Conservation (phyloP, 129 eudicot genomes). For the Pulicaria dysenterica region DNA sequence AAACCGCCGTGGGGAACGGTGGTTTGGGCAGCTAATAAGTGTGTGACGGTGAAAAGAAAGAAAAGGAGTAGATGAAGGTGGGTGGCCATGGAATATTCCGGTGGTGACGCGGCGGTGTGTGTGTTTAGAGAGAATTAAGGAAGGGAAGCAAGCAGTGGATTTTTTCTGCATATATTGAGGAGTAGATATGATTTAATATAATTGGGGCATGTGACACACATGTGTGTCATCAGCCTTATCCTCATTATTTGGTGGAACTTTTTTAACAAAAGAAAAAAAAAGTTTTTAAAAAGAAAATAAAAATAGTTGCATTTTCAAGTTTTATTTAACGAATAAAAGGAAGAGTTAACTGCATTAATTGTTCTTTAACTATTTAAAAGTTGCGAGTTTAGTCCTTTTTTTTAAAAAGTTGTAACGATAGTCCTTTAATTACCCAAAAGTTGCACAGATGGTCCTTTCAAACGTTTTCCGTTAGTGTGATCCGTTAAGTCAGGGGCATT, state of each 20-base stretch:
- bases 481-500: too few relatives aligned
- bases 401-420: too few relatives aligned
- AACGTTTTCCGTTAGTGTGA: too few relatives aligned
- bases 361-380: too few relatives aligned
- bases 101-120: constrained; percentile 19
- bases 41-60: constrained; percentile 29
- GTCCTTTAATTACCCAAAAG: too few relatives aligned
- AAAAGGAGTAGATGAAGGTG: constrained; percentile 21
- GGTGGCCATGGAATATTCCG: constrained; percentile 39
- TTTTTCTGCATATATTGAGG: neutral
- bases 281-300: too few relatives aligned
- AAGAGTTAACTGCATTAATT: too few relatives aligned
- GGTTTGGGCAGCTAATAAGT: constrained; percentile 28
- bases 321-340: too few relatives aligned
- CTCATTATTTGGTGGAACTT: neutral
- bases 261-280: too few relatives aligned
- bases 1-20: constrained; percentile 39
- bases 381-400: too few relatives aligned
- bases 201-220: neutral
- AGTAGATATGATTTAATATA: neutral
- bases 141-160: constrained; percentile 22
- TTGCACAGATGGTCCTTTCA: too few relatives aligned
- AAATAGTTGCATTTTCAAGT: too few relatives aligned
- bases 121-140: neutral
- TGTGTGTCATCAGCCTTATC: constrained; percentile 34